These are phyloP conservation scores for Loxodes magnus DNA, from an alignment of 73 alveolate species.

Conservation along the genomic window DNA sequence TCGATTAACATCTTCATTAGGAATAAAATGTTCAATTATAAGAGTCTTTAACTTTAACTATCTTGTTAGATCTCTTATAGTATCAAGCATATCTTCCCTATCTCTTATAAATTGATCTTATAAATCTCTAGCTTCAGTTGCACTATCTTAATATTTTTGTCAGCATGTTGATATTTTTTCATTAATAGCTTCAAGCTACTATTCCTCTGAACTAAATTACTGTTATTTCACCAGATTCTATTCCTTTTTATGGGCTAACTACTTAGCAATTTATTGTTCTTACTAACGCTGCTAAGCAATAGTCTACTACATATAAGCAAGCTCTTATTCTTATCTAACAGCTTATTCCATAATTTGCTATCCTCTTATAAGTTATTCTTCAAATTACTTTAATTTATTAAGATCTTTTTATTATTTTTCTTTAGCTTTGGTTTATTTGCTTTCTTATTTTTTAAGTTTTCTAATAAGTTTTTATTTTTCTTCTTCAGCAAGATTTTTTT, in stretches of 20 bases:
- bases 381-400: slow-evolving; percentile 77
- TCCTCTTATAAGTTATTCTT: slow-evolving; percentile 74
- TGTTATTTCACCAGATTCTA: slow-evolving; percentile 45
- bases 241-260: slow-evolving; percentile 64
- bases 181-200: slow-evolving; percentile 86
- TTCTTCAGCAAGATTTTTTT: slow-evolving; percentile 66
- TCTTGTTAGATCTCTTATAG: slow-evolving; percentile 48
- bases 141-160: slow-evolving; percentile 43
- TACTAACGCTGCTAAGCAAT: slow-evolving; percentile 62
- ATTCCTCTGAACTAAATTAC: slow-evolving; percentile 66
- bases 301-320: slow-evolving; percentile 66
- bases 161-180: slow-evolving; percentile 48
- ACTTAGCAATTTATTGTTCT: slow-evolving; percentile 57
- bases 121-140: slow-evolving; percentile 39
- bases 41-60: slow-evolving; percentile 55
- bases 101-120: slow-evolving; percentile 61
- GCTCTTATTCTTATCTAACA: slow-evolving; percentile 75
- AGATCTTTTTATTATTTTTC: slow-evolving; percentile 71
- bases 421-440: slow-evolving; percentile 63
- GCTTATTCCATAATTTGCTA: slow-evolving; percentile 84
- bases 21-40: slow-evolving; percentile 70
- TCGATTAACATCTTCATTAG: slow-evolving; percentile 69
- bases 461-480: slow-evolving; percentile 65
- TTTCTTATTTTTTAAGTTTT: slow-evolving; percentile 59
- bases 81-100: slow-evolving; percentile 70